Percentiles rank a stretch among this genome's conserved stretches.
phyloP scores from a whole-genome alignment of 257 asterid species.

The Verbascum thapsus region DNA sequence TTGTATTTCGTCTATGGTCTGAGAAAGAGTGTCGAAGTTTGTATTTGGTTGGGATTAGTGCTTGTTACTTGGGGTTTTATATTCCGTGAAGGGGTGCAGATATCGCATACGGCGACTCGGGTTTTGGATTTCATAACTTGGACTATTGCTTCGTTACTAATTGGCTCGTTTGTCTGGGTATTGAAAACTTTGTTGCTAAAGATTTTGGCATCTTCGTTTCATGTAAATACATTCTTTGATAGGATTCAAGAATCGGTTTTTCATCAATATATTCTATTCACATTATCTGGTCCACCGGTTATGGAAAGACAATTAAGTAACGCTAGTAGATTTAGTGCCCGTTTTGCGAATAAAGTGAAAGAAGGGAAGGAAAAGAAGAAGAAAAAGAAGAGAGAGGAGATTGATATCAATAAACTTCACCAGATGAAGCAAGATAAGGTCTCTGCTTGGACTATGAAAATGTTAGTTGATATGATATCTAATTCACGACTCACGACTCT shows the following conservation, averaged over 20 bases:
- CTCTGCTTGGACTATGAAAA: conserved; percentile 92
- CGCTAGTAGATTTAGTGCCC: conserved; percentile 51
- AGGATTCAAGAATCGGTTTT: conserved; percentile 75
- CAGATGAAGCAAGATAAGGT: conserved; percentile 84
- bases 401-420: conserved; percentile 69
- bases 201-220: conserved; percentile 78
- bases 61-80: conserved; percentile 71
- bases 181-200: conserved; percentile 71
- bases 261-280: conserved; percentile 68
- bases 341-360: conserved; percentile 47
- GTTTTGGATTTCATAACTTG: conserved; percentile 62
- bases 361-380: conserved; percentile 56
- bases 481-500: conserved; percentile 74
- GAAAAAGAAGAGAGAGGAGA: conserved; percentile 45
- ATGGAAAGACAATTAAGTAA: conserved; percentile 50
- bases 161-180: conserved; percentile 79
- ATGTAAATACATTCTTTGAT: conserved; percentile 79
- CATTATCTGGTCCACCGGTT: conserved; percentile 71
- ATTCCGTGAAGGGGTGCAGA: conserved; percentile 45
- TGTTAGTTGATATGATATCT: conserved; percentile 68
- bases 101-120: conserved; percentile 34
- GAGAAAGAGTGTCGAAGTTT: conserved; percentile 69
- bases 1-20: conserved; percentile 74
- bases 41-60: conserved; percentile 65
- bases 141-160: conserved; percentile 60